Base-by-base conservation (phyloP, 371 early-diverging fungal genomes). In the Mucor velutinosus region DNA sequence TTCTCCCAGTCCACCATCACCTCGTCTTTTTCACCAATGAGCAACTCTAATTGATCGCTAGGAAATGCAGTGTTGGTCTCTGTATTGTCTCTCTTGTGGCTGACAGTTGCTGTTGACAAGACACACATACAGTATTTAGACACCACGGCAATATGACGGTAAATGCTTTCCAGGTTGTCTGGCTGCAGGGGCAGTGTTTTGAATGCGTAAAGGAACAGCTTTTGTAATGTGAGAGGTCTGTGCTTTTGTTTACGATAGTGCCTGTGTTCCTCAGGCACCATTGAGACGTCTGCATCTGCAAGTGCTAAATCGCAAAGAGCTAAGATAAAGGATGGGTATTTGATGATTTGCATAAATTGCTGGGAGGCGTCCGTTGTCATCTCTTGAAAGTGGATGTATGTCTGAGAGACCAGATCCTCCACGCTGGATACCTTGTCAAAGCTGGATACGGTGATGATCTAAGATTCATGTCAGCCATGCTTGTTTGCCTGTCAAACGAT, bases 81-180 rank as follows among this genome's bases (percentile, higher is more conserved):
- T 14, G 68, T 10, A 10, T 23, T 66, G n/a, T 55, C 43, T 39
- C 59, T 58, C 29, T 66, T 65, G 7, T 65, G 65, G 12, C 43
- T 27, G n/a, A 70, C 35, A 0, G 65, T 56, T 6, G 65, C 61
- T 3, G 65, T 70, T 0, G 70, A 64, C 7, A 65, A 58, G 1
- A 70, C 70, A 47, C 37, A 64, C 70, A 65, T 61, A 15, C 73
- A 72, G 25, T 72, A 72, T 37, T 69, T 68, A 0, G 58, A 58
- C 2, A 72, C 73, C 4, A 72, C 53, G 12, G 61, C 21, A 1
- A 58, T 39, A 58, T 72, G 73, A 5, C 62, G 63, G 58, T 72
- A 72, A 11, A 72, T 58, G 7, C 23, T 45, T 7, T 65, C 62
- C 5, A 71, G 23, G 7, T 14, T 7, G 1, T 51, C 25, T 2